These are phyloP conservation scores for Penicillium fuscoglaucum DNA, from an alignment of 2,329 filamentous ascomycete species.

Conservation along the genomic window DNA sequence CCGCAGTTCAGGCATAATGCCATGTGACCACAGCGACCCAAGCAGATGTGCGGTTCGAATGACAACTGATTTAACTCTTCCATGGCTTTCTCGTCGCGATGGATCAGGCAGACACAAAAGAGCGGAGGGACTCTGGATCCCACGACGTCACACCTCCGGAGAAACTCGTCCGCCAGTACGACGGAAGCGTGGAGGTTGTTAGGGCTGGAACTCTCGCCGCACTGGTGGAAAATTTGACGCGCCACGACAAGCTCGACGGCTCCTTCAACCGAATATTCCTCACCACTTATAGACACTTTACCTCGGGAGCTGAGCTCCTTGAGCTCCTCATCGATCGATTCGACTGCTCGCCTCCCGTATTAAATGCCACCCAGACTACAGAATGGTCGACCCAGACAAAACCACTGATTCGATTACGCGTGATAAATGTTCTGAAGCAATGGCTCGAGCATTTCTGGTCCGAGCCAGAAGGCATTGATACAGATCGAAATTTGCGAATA, in stretches of 20 bases:
- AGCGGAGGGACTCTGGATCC: slow-evolving; percentile 6
- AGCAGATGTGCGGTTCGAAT: not conserved
- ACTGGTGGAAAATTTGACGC: slow-evolving; percentile 85
- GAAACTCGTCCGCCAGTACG: slow-evolving; percentile 14
- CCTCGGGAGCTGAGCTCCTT: slow-evolving; percentile 79
- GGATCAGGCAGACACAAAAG: not conserved
- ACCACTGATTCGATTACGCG: slow-evolving; percentile 83
- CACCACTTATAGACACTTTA: slow-evolving; percentile 89
- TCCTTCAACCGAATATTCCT: slow-evolving; percentile 95
- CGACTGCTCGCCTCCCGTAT: slow-evolving; percentile 75
- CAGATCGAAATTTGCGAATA: slow-evolving; percentile 74
- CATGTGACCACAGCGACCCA: not conserved
- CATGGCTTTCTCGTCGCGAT: not conserved
- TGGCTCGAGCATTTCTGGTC: slow-evolving; percentile 99
- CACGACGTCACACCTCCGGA: slow-evolving; percentile 10
- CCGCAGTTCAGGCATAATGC: not conserved
- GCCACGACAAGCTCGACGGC: slow-evolving; percentile 87
- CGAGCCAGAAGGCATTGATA: slow-evolving; percentile 68
- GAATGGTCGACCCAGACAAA: slow-evolving; percentile 85
- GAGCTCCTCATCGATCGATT: slow-evolving; percentile 85
- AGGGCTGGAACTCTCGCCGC: slow-evolving; percentile 70
- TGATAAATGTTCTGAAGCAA: slow-evolving; percentile 91
- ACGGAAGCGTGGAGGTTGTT: slow-evolving; percentile 14
- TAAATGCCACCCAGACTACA: slow-evolving; percentile 69
- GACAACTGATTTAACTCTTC: not conserved